phyloP scores from a whole-genome alignment of 345 rosid genomes.

The Dipteronia sinensis region DNA sequence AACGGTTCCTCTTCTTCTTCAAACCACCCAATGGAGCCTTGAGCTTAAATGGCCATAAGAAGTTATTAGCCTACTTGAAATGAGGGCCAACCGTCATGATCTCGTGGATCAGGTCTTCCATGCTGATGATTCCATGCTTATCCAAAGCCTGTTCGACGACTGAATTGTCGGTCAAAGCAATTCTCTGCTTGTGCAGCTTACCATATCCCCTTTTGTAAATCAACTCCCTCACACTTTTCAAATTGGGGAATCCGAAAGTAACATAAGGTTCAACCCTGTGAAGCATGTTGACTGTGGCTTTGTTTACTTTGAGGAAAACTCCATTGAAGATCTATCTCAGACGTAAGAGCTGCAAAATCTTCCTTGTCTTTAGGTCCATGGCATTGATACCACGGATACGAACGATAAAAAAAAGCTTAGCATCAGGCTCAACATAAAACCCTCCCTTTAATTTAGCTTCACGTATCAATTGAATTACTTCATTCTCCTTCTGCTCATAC shows the following conservation, averaged over 20 bases:
- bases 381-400: constrained; percentile 87
- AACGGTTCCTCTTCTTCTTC: constrained; percentile 84
- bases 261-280: constrained; percentile 88
- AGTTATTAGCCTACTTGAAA: constrained; percentile 84
- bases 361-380: constrained; percentile 69
- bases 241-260: constrained; percentile 81
- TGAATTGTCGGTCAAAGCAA: constrained; percentile 68
- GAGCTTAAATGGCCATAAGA: constrained; percentile 82
- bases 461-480: constrained; percentile 57
- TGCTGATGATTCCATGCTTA: constrained; percentile 62
- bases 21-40: constrained; percentile 82
- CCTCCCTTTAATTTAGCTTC: constrained; percentile 80
- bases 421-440: constrained; percentile 74
- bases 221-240: constrained; percentile 75
- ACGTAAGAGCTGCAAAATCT: constrained; percentile 76
- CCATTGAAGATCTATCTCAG: constrained; percentile 92
- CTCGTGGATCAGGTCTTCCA: constrained; percentile 85
- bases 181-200: constrained; percentile 65
- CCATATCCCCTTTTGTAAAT: constrained; percentile 85
- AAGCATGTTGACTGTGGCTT: constrained; percentile 71
- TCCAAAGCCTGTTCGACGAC: constrained; percentile 69
- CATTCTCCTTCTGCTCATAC: constrained; percentile 55
- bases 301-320: constrained; percentile 77
- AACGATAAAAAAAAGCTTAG: constrained; percentile 65
- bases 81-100: constrained; percentile 86